Percentiles rank a stretch among this genome's conserved stretches.
These are phyloP conservation scores for Pholiota conissans DNA, from an alignment of 768 basidiomycete species.

Conservation along the genomic window DNA sequence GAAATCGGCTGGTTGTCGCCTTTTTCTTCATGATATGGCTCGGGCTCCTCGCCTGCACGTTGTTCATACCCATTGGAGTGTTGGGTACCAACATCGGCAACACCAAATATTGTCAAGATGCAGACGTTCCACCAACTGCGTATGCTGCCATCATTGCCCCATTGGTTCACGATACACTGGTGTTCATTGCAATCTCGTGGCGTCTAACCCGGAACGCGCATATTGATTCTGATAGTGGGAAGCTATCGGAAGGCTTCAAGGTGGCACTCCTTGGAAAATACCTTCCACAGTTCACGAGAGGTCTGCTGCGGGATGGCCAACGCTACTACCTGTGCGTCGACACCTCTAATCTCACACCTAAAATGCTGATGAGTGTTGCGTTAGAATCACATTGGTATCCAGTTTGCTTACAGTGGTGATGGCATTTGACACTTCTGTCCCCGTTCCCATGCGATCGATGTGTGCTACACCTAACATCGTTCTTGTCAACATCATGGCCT, in stretches of 20 bases:
- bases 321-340: slow-evolving; percentile 19
- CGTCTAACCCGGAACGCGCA: slow-evolving; percentile 19
- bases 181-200: slow-evolving; percentile 32
- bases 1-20: slow-evolving; percentile 14
- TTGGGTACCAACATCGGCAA: slow-evolving; percentile 17
- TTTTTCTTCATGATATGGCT: slow-evolving; percentile 32
- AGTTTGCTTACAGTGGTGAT: slow-evolving; percentile 7
- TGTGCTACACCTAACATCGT: slow-evolving; percentile 10
- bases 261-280: slow-evolving; percentile 19
- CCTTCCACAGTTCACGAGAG: slow-evolving; percentile 24
- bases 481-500: slow-evolving; percentile 18
- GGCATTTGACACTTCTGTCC: slow-evolving; percentile 1
- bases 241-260: slow-evolving; percentile 8
- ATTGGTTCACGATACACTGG: slow-evolving; percentile 27
- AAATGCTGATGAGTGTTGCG: neutral
- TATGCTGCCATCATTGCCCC: slow-evolving; percentile 18
- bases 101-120: slow-evolving; percentile 24
- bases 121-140: slow-evolving; percentile 12
- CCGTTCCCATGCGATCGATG: slow-evolving; percentile 6
- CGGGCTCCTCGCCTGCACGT: slow-evolving; percentile 20
- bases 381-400: slow-evolving; percentile 6
- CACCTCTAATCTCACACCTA: neutral
- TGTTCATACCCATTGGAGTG: slow-evolving; percentile 23
- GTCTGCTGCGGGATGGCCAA: slow-evolving; percentile 29
- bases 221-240: neutral